phyloP scores from a whole-genome alignment of 2,329 filamentous ascomycete species.

The Nigrospora sphaerica region DNA sequence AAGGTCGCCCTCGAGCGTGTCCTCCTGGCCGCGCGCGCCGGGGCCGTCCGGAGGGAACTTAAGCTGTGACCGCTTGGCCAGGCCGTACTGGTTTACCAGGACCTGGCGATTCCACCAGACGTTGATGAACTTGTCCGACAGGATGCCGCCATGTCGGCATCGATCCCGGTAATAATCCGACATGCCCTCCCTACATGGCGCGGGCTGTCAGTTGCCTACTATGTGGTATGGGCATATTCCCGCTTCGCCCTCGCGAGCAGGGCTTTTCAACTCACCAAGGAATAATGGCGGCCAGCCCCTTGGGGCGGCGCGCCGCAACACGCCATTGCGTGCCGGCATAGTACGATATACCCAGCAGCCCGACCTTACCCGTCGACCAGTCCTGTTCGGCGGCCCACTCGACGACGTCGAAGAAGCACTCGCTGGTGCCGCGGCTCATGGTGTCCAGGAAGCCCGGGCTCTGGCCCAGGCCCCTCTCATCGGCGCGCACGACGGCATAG shows the following conservation, averaged over 20 bases:
- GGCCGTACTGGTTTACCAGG: slow-evolving; percentile 61
- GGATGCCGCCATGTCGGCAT: slow-evolving; percentile 54
- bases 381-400: slow-evolving; percentile 40
- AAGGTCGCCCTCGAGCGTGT: slow-evolving; percentile 53
- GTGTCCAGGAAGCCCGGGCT: slow-evolving; percentile 39
- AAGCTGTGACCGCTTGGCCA: slow-evolving; percentile 20
- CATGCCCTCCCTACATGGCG: slow-evolving; percentile 37
- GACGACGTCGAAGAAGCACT: slow-evolving; percentile 40
- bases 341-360: slow-evolving; percentile 39
- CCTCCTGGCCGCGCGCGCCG: slow-evolving; percentile 24
- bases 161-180: slow-evolving; percentile 49
- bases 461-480: slow-evolving; percentile 41
- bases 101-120: slow-evolving; percentile 66
- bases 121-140: slow-evolving; percentile 50
- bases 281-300: slow-evolving; percentile 37
- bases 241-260: background rate
- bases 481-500: slow-evolving; percentile 47
- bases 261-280: slow-evolving; percentile 23
- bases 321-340: slow-evolving; percentile 42
- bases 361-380: slow-evolving; percentile 42
- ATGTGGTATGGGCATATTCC: background rate
- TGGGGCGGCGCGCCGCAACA: slow-evolving; percentile 37
- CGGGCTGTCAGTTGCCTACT: background rate
- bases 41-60: slow-evolving; percentile 22
- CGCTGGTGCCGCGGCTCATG: slow-evolving; percentile 39